Conservation (phyloP, 2,329 filamentous ascomycete species). For the Fusarium sp. region DNA sequence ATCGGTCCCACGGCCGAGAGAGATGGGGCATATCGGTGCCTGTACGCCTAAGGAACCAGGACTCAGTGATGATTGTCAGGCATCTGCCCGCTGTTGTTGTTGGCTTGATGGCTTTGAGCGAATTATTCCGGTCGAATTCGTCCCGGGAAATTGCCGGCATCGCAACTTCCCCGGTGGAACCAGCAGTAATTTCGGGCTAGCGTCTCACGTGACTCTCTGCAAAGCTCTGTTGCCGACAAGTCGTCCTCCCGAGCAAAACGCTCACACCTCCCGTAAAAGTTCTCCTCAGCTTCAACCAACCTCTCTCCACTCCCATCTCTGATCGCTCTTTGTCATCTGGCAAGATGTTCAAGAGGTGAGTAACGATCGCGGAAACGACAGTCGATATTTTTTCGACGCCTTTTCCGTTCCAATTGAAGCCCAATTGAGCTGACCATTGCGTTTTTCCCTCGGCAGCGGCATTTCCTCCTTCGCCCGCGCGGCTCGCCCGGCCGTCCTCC, state of each 20-base stretch:
- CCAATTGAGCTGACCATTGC: slow-evolving; percentile 58
- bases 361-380: slow-evolving; percentile 50
- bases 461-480: slow-evolving; percentile 73
- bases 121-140: slow-evolving; percentile 44
- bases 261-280: slow-evolving; percentile 60
- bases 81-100: slow-evolving; percentile 15
- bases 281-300: slow-evolving; percentile 62
- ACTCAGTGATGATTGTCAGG: slow-evolving; percentile 17
- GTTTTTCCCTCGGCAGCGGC: slow-evolving; percentile 63
- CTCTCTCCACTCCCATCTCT: slow-evolving; percentile 68
- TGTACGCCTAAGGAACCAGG: slow-evolving; percentile 8
- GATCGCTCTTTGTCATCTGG: slow-evolving; percentile 74
- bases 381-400: slow-evolving; percentile 43
- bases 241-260: slow-evolving; percentile 59
- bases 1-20: not conserved
- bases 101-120: slow-evolving; percentile 23
- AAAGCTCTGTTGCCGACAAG: slow-evolving; percentile 59
- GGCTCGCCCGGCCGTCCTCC: slow-evolving; percentile 68
- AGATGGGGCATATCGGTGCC: not conserved
- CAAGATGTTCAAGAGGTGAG: slow-evolving; percentile 88
- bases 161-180: slow-evolving; percentile 40
- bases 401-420: slow-evolving; percentile 57
- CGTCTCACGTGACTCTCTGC: slow-evolving; percentile 52
- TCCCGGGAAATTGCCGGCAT: slow-evolving; percentile 50
- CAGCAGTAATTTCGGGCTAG: slow-evolving; percentile 47